Base-by-base conservation (phyloP, 805 yeast species). In the Saccharomycopsis malanga region DNA sequence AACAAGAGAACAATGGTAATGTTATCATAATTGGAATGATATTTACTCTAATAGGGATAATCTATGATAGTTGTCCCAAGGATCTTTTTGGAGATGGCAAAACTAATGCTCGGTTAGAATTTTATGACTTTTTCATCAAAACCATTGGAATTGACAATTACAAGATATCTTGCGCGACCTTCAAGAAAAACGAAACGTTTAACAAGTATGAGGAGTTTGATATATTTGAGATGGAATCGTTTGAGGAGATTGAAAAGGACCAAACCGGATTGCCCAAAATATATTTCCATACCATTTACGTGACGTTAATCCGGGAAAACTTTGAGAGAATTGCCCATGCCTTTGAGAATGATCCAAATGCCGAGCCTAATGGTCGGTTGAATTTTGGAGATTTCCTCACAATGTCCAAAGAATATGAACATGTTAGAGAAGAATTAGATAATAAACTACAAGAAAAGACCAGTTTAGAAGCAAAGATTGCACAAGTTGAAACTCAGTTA, bases 251-350 rank as follows among this genome's bases (percentile, higher is more conserved):
- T 35, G 52, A 51, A 25, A 45, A 75, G 53, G 96, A 87, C 59
- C 81, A 79, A 2, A 79, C 95, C 1, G 98, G 98, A 1, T 71
- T 91, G 36, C 98, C 98, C 0, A 77, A 79, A 49, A 83, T 91
- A 1, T 87, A 74, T 57, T 83, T 93, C 58, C 82, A 81, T 49
- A 60, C 74, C 0, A 64, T 71, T 2, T 87, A 87, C 59, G 79
- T 85, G 2, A 67, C 66, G 3, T 65, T 88, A 44, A 66, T 93
- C 37, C 79, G 79, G 52, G 93, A 83, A 2, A 83, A 87, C 56
- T 77, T 73, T 52, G 63, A 70, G 25, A 71, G 96, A 49, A 76
- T 93, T 23, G 74, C 74, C 52, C 73, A 79, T 39, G 81, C 95
- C 0, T 64, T 91, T 30, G 79, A 79, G 30, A 83, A 79, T 52